phyloP scores from a whole-genome alignment of 495 filamentous ascomycete species.

The Hypomontagnella monticulosa region DNA sequence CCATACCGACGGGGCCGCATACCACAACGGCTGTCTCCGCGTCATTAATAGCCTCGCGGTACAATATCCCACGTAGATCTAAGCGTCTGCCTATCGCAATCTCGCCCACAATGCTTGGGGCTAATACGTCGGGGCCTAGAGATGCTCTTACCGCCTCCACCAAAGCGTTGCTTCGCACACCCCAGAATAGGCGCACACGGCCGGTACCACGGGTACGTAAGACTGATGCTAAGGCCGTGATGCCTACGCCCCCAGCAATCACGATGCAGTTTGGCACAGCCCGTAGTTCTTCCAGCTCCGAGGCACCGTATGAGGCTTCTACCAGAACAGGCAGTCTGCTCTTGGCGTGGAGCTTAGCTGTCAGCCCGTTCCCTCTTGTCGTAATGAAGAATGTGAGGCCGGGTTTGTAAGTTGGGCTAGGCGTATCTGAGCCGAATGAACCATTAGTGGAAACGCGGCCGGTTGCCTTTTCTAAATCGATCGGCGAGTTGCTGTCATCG shows the following conservation, averaged over 20 bases:
- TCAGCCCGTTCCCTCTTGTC: constrained; percentile 13
- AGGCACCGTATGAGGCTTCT: constrained; percentile 31
- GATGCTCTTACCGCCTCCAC: constrained; percentile 16
- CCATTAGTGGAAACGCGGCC: neutral
- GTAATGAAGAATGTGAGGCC: constrained; percentile 37
- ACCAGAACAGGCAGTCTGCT: constrained; percentile 22
- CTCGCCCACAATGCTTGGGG: constrained; percentile 20
- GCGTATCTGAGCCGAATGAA: neutral
- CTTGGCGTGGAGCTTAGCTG: constrained; percentile 5
- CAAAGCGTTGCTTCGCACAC: constrained; percentile 23
- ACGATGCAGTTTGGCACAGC: constrained; percentile 27
- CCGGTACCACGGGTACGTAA: constrained; percentile 19
- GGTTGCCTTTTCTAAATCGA: constrained; percentile 6
- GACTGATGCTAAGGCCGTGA: constrained; percentile 29
- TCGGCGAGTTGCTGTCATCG: neutral
- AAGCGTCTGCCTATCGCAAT: constrained; percentile 31
- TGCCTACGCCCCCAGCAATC: constrained; percentile 44
- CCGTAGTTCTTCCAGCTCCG: constrained; percentile 15
- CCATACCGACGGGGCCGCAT: constrained; percentile 39
- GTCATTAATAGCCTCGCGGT: constrained; percentile 20
- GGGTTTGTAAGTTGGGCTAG: constrained; percentile 1
- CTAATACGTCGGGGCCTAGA: constrained; percentile 15
- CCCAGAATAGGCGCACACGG: constrained; percentile 39
- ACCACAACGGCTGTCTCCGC: constrained; percentile 38
- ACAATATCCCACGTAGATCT: constrained; percentile 25